These are phyloP conservation scores for Ophiostoma tasmaniense DNA, from an alignment of 2,329 filamentous ascomycete genomes.

Conservation along the genomic window DNA sequence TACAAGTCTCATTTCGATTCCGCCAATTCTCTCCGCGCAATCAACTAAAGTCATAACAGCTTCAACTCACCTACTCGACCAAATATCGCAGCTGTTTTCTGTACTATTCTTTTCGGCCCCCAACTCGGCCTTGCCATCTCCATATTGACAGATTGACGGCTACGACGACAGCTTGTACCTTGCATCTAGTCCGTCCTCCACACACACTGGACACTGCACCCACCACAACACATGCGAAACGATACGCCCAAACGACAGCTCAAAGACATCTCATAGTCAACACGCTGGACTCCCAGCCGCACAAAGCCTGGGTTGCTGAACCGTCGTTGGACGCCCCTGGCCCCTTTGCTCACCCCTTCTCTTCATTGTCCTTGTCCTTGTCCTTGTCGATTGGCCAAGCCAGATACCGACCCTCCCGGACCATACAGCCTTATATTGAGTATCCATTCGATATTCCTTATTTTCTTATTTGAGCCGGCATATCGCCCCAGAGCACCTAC, in stretches of 20 bases:
- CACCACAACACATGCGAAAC: conserved; percentile 1
- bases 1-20: neutral
- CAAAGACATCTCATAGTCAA: neutral
- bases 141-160: conserved; percentile 6
- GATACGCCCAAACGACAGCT: neutral
- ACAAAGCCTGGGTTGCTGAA: neutral
- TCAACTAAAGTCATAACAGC: neutral
- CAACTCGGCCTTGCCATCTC: neutral
- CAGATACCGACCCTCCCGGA: conserved; percentile 1
- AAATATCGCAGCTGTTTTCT: neutral
- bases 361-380: neutral
- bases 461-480: neutral
- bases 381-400: neutral
- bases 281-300: neutral
- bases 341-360: neutral
- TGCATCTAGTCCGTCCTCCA: conserved; percentile 6
- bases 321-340: neutral
- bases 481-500: neutral
- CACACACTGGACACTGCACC: conserved; percentile 6
- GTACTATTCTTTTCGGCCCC: neutral
- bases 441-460: neutral
- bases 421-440: neutral
- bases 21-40: neutral
- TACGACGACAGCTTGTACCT: conserved; percentile 5
- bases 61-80: neutral